Evolutionary conservation across 805 yeast genomes (phyloP).

Genomic region (Candida hungchunana): DNA sequence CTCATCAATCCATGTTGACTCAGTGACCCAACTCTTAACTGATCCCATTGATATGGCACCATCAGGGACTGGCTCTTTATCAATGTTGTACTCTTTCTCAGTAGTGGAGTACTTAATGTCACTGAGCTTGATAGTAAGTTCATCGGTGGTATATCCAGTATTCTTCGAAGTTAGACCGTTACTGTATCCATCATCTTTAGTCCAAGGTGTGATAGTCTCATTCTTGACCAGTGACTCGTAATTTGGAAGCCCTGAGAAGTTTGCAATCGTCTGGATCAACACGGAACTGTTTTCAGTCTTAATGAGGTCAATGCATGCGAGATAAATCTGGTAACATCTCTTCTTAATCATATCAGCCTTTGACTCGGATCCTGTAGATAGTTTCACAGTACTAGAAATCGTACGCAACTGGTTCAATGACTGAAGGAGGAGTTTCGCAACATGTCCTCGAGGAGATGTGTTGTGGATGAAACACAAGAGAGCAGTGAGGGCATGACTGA

Average conservation of each 20-base stretch:
- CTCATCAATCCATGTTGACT: constrained; percentile 32
- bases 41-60: constrained; percentile 30
- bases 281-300: constrained; percentile 25
- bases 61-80: constrained; percentile 14
- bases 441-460: constrained; percentile 38
- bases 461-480: constrained; percentile 45
- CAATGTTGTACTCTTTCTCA: constrained; percentile 19
- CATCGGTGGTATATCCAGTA: constrained; percentile 32
- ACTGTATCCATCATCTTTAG: constrained; percentile 37
- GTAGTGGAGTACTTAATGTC: constrained; percentile 3
- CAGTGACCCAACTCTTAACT: constrained; percentile 29
- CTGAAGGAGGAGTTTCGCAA: constrained; percentile 45
- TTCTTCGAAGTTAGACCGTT: constrained; percentile 54
- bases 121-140: constrained; percentile 30
- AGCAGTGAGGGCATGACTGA: constrained; percentile 57
- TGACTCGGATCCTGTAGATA: constrained; percentile 1
- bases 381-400: constrained; percentile 10
- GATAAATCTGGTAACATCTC: constrained; percentile 42
- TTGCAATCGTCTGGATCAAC: constrained; percentile 35
- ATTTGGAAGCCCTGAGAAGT: constrained; percentile 38
- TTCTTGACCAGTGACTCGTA: constrained; percentile 14
- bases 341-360: constrained; percentile 33
- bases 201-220: constrained; percentile 17
- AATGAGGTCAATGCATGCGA: constrained; percentile 27
- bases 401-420: constrained; percentile 20